phyloP scores from a whole-genome alignment of 805 yeast genomes.

The Starmerella roubikii region DNA sequence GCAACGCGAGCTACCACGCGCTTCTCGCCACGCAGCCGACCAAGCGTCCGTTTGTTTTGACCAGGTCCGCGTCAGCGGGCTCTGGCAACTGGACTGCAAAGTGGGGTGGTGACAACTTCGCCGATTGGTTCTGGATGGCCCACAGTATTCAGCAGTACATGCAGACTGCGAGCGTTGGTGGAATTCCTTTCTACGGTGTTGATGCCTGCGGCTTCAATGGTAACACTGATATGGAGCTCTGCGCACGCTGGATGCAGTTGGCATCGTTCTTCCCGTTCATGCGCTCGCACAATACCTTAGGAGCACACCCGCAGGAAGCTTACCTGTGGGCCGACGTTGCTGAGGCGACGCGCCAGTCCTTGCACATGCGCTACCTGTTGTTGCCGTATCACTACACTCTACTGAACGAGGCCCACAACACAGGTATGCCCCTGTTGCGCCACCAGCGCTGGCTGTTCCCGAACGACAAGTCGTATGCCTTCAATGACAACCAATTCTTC shows the following conservation, averaged over 20 bases:
- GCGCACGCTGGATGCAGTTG: conserved; percentile 3
- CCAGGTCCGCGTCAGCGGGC: neutral
- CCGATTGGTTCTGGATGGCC: conserved; percentile 1
- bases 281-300: neutral
- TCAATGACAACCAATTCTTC: conserved; percentile 1
- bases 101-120: conserved; percentile 2
- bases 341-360: neutral
- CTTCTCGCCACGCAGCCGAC: neutral
- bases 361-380: neutral
- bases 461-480: neutral
- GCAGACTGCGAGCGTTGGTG: neutral
- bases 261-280: conserved; percentile 3
- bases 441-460: conserved; percentile 1
- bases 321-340: neutral
- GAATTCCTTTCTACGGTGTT: conserved; percentile 1
- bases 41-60: conserved; percentile 1
- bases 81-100: conserved; percentile 1
- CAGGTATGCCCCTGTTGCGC: neutral
- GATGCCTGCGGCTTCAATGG: conserved; percentile 3
- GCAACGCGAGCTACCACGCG: conserved; percentile 1
- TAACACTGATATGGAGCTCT: conserved; percentile 1
- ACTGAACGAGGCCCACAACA: conserved; percentile 1
- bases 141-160: neutral
- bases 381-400: conserved; percentile 1
- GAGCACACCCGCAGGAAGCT: neutral